A percentile compares a stretch with the other conserved stretches of the same genome.
Conservation (phyloP, 176 grass and related monocot genomes). For the Saccharum officinarum region DNA sequence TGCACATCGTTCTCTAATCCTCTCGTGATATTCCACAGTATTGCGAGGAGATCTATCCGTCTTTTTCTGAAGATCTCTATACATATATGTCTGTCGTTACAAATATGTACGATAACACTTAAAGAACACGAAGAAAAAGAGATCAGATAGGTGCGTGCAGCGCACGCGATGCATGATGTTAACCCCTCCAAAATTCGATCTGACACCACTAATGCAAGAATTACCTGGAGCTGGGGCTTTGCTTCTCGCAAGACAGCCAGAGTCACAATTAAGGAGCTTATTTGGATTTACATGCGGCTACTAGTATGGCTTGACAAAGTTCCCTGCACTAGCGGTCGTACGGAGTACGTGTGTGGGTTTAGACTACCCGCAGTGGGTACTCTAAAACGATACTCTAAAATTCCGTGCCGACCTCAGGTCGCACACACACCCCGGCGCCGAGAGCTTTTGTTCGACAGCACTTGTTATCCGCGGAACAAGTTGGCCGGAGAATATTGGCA, state of each 20-base stretch:
- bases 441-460: neutral
- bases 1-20: neutral
- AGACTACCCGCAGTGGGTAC: too few species aligned
- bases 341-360: too few species aligned
- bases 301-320: too few species aligned
- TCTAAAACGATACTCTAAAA: too few species aligned
- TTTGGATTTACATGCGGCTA: too few species aligned
- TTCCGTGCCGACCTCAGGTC: neutral
- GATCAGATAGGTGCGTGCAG: constrained; percentile 22
- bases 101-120: neutral
- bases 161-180: constrained; percentile 35
- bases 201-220: too few species aligned
- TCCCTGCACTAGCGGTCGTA: too few species aligned
- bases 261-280: too few species aligned
- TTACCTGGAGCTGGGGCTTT: neutral
- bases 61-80: constrained; percentile 5
- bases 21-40: neutral
- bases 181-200: constrained; percentile 13
- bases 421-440: neutral
- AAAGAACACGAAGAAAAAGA: neutral
- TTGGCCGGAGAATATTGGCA: constrained; percentile 2
- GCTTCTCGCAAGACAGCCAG: neutral
- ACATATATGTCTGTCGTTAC: neutral
- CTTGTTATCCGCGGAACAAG: constrained; percentile 9
- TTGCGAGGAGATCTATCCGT: neutral